Conservation (phyloP, 2,329 filamentous ascomycete species). For the Talaromyces sp. region DNA sequence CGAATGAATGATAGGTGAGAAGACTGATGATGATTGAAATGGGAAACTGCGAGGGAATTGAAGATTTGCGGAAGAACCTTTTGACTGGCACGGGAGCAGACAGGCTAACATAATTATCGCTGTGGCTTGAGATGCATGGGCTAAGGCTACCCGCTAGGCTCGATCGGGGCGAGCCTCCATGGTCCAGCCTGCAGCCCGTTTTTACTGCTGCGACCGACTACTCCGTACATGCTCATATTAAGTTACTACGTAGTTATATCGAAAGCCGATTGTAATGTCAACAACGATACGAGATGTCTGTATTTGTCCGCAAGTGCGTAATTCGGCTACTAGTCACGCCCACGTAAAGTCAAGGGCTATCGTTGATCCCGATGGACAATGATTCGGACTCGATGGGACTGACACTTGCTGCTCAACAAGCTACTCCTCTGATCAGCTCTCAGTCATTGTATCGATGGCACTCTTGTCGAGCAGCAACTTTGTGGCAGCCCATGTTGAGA, state of each 20-base stretch:
- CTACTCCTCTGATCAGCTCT: too few species aligned
- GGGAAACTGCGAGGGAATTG: not conserved
- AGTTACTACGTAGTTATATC: too few species aligned
- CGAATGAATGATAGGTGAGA: not conserved
- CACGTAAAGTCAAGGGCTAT: not conserved
- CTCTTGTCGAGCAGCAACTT: not conserved
- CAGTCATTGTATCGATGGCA: not conserved
- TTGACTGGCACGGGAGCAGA: conserved; percentile 5
- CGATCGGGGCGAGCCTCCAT: conserved; percentile 10
- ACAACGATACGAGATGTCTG: not conserved
- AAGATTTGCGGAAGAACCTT: not conserved
- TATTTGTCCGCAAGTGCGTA: not conserved
- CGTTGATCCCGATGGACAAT: conserved; percentile 1
- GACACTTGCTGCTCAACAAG: too few species aligned
- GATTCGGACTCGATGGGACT: too few species aligned
- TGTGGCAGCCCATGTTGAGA: not conserved
- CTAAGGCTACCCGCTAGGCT: conserved; percentile 11
- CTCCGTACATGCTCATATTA: too few species aligned
- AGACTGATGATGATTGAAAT: not conserved
- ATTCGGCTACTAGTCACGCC: not conserved
- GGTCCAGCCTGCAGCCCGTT: not conserved
- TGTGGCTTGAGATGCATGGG: conserved; percentile 15
- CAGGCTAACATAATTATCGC: conserved; percentile 1
- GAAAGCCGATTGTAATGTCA: not conserved
- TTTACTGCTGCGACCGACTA: too few species aligned